Percentiles rank a stretch among this genome's conserved stretches.
Conservation (phyloP, 2,329 filamentous ascomycete genomes). For the Fusarium pilosicola region DNA sequence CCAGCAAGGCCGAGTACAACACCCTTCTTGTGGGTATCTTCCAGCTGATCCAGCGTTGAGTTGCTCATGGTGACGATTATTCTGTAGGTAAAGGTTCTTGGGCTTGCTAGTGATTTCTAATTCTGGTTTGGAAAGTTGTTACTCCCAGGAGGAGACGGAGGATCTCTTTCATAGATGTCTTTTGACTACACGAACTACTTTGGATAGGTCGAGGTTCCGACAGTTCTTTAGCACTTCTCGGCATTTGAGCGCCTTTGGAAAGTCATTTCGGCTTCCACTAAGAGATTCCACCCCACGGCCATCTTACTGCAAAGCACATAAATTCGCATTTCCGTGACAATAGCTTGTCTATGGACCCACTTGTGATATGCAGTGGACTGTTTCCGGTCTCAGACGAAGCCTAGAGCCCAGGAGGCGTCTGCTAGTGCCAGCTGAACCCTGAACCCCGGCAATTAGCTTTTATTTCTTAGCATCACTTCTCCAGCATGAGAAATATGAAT, state of each 20-base stretch:
- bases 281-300: fast-evolving
- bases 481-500: fast-evolving
- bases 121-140: fast-evolving
- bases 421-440: background rate
- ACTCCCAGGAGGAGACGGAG: fast-evolving
- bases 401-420: background rate
- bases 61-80: background rate
- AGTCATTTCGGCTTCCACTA: background rate
- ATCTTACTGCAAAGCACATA: fast-evolving
- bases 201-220: fast-evolving
- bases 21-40: fast-evolving
- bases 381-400: fast-evolving
- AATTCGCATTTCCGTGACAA: fast-evolving
- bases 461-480: too few relatives aligned
- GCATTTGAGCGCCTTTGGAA: fast-evolving
- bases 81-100: fast-evolving
- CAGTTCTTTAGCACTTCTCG: fast-evolving
- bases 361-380: background rate
- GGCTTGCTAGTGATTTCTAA: fast-evolving
- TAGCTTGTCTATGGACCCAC: background rate
- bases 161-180: fast-evolving
- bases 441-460: fast-evolving
- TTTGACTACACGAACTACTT: fast-evolving
- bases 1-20: background rate
- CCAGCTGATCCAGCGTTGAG: fast-evolving